Evolutionary conservation across 2,329 filamentous ascomycete species (phyloP).

Genomic region (Drechslerella stenobrocha): DNA sequence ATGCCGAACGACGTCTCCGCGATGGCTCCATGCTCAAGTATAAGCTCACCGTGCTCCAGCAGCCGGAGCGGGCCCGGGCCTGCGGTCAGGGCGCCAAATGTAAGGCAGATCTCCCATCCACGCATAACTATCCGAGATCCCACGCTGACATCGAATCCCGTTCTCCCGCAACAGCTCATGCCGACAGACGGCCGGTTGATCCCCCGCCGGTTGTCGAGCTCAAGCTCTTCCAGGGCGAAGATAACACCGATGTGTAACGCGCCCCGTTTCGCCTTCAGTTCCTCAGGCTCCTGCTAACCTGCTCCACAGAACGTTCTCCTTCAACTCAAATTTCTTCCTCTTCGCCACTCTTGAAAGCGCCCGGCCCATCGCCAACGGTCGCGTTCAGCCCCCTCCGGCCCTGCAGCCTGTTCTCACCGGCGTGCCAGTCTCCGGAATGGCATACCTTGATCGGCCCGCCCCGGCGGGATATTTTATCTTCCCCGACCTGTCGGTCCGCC

Average conservation of each 20-base stretch:
- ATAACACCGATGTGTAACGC: constrained; percentile 53
- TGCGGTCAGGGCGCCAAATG: constrained; percentile 95
- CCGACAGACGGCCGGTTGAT: constrained; percentile 88
- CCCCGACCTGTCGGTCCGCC: constrained; percentile 90
- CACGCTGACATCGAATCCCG: constrained; percentile 17
- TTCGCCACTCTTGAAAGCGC: constrained; percentile 88
- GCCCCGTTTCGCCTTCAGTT: too few relatives aligned
- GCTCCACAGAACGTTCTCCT: constrained; percentile 71
- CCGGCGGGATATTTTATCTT: constrained; percentile 93
- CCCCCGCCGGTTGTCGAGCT: constrained; percentile 92
- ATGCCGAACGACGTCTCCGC: constrained; percentile 50
- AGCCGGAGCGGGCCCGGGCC: constrained; percentile 89
- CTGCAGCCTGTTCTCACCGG: constrained; percentile 86
- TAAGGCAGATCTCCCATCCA: constrained; percentile 59
- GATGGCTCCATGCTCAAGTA: constrained; percentile 80
- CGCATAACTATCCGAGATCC: constrained; percentile 8
- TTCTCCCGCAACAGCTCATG: constrained; percentile 64
- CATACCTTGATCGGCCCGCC: constrained; percentile 83
- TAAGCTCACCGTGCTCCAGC: constrained; percentile 81
- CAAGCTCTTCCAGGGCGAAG: constrained; percentile 74
- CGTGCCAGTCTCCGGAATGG: constrained; percentile 92
- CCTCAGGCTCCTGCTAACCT: not conserved
- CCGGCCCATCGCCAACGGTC: constrained; percentile 77
- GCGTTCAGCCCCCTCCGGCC: constrained; percentile 69
- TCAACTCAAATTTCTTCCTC: constrained; percentile 97